Evolutionary conservation across 2,329 filamentous ascomycete genomes (phyloP).

Genomic region (Cercospora nicotianae): DNA sequence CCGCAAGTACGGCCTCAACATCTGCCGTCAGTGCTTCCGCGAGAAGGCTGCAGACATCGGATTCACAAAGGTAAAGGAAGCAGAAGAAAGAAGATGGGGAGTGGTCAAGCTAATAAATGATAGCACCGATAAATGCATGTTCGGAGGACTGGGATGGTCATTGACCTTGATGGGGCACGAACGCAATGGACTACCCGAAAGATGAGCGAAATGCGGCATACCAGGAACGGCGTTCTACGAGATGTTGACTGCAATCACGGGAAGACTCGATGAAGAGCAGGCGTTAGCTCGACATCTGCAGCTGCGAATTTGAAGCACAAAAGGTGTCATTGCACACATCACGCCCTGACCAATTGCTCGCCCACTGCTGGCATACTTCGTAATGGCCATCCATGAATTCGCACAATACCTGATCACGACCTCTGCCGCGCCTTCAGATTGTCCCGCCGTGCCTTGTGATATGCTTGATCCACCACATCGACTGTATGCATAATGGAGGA

Average conservation of each 20-base stretch:
- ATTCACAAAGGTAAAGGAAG: constrained; percentile 62
- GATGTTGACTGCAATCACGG: constrained; percentile 18
- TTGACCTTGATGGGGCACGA: constrained; percentile 14
- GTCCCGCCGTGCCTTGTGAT: not conserved
- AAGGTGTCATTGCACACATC: not conserved
- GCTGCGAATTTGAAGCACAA: constrained; percentile 13
- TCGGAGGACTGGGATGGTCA: constrained; percentile 16
- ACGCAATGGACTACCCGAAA: constrained; percentile 9
- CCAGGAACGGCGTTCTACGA: constrained; percentile 27
- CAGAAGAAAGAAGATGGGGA: not conserved
- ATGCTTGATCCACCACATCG: not conserved
- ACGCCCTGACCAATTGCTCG: not conserved
- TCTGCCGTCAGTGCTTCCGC: constrained; percentile 71
- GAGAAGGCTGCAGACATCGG: constrained; percentile 68
- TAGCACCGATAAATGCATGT: constrained; percentile 39
- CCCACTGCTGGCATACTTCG: not conserved
- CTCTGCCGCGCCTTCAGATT: not conserved
- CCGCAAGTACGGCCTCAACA: constrained; percentile 98
- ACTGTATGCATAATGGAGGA: not conserved
- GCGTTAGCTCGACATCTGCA: constrained; percentile 19
- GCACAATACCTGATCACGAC: not conserved
- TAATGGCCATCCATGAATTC: not conserved
- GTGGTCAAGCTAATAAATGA: constrained; percentile 14
- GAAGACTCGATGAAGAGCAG: constrained; percentile 14
- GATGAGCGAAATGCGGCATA: constrained; percentile 23